phyloP scores from a whole-genome alignment of 2,329 filamentous ascomycete species.

The Paraphaeosphaeria minitans region DNA sequence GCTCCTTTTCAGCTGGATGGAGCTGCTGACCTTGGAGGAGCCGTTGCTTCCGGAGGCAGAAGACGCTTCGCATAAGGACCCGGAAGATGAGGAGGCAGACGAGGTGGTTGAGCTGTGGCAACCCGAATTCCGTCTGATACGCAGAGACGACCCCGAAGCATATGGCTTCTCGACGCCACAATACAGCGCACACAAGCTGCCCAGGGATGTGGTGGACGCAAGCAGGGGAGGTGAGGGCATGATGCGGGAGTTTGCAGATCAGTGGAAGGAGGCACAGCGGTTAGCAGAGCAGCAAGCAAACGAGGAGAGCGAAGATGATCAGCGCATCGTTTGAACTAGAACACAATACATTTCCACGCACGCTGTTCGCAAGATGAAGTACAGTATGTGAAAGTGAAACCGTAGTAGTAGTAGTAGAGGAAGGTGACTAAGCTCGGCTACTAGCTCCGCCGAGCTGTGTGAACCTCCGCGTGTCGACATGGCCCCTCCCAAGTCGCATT shows the following conservation, averaged over 20 bases:
- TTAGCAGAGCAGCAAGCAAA: conserved; percentile 49
- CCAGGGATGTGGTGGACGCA: conserved; percentile 84
- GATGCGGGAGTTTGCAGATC: conserved; percentile 68
- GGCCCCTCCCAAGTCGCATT: not conserved
- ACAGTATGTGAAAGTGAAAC: not conserved
- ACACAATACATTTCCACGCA: not conserved
- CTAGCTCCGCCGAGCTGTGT: not conserved
- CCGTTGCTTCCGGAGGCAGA: conserved; percentile 37
- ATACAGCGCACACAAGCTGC: conserved; percentile 94
- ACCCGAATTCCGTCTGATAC: conserved; percentile 82
- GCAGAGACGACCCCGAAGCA: conserved; percentile 84
- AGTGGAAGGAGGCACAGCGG: conserved; percentile 54
- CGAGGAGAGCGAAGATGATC: conserved; percentile 46
- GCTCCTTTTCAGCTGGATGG: conserved; percentile 86
- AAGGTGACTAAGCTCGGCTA: conserved; percentile 8
- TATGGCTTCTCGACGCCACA: conserved; percentile 84
- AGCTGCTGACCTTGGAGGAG: conserved; percentile 76
- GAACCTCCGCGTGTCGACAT: conserved; percentile 14
- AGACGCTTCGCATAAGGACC: conserved; percentile 22
- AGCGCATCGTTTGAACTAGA: conserved; percentile 6
- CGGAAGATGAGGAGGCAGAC: conserved; percentile 39
- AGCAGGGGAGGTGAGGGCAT: conserved; percentile 67
- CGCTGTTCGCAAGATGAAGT: not conserved
- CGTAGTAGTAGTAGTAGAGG: no score
- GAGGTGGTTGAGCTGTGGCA: conserved; percentile 63